These are phyloP conservation scores for Lotus japonicus DNA, from an alignment of 306 rosid species.

Conservation along the genomic window DNA sequence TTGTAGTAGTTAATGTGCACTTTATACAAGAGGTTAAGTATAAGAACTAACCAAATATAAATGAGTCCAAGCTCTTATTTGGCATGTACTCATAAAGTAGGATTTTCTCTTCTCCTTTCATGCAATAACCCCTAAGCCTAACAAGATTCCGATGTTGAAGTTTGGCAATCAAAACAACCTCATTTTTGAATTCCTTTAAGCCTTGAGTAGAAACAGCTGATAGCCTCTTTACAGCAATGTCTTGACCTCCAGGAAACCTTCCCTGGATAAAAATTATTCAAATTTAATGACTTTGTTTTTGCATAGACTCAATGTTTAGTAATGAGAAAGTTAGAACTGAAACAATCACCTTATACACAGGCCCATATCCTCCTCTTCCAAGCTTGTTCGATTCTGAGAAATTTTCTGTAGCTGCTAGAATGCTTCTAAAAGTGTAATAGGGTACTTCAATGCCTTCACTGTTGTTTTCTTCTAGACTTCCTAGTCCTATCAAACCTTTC, in stretches of 20 bases:
- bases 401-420: constrained; percentile 30
- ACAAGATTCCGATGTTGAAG: constrained; percentile 38
- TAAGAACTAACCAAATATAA: constrained; percentile 28
- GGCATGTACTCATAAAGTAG: constrained; percentile 38
- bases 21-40: not conserved
- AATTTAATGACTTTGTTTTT: not conserved
- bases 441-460: constrained; percentile 27
- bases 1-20: too few relatives aligned
- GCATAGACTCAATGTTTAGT: not conserved
- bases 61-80: constrained; percentile 34
- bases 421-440: constrained; percentile 4
- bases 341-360: constrained; percentile 31
- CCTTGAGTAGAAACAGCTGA: constrained; percentile 31
- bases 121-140: constrained; percentile 30
- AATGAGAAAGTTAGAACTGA: not conserved
- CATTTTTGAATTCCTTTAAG: constrained; percentile 34
- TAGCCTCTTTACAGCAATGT: constrained; percentile 35
- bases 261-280: constrained; percentile 10
- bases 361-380: constrained; percentile 47
- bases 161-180: constrained; percentile 32
- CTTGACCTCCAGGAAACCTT: constrained; percentile 4
- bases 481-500: not conserved
- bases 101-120: constrained; percentile 25
- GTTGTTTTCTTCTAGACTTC: constrained; percentile 14
- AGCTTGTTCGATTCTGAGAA: constrained; percentile 39